Evolutionary conservation across 345 rosid species (phyloP).

Genomic region (Brassica carinata): DNA sequence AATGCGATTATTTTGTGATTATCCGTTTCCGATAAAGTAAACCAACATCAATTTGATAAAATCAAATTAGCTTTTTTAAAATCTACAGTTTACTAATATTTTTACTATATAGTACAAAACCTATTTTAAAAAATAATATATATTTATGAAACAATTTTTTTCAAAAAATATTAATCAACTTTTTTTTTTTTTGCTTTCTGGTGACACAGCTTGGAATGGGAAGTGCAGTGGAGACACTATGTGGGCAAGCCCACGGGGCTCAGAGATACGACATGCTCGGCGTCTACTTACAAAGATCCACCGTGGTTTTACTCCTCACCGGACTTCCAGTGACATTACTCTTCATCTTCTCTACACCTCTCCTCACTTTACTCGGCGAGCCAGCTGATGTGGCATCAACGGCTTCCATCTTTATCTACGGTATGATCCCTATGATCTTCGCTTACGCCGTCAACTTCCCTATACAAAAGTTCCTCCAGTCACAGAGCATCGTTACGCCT

Average conservation of each 20-base stretch:
- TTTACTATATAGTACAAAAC: too few relatives aligned
- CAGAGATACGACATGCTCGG: conserved; percentile 66
- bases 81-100: too few relatives aligned
- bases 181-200: not conserved
- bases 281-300: conserved; percentile 68
- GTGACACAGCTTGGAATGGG: conserved; percentile 69
- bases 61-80: too few relatives aligned
- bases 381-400: conserved; percentile 60
- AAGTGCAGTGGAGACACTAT: conserved; percentile 80
- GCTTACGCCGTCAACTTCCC: conserved; percentile 70
- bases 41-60: too few relatives aligned
- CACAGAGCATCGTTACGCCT: conserved; percentile 63
- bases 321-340: conserved; percentile 53
- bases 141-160: not conserved
- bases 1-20: too few relatives aligned
- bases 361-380: conserved; percentile 56
- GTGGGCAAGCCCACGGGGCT: conserved; percentile 87
- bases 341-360: conserved; percentile 56
- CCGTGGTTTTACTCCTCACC: conserved; percentile 50
- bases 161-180: too few relatives aligned
- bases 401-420: conserved; percentile 57
- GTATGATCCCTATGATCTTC: conserved; percentile 67
- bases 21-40: too few relatives aligned
- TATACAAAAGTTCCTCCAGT: conserved; percentile 63
- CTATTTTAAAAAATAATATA: too few relatives aligned